A percentile compares a stretch with the other conserved stretches of the same genome.
Conservation (phyloP, 768 basidiomycete genomes). For the Serendipita indica region DNA sequence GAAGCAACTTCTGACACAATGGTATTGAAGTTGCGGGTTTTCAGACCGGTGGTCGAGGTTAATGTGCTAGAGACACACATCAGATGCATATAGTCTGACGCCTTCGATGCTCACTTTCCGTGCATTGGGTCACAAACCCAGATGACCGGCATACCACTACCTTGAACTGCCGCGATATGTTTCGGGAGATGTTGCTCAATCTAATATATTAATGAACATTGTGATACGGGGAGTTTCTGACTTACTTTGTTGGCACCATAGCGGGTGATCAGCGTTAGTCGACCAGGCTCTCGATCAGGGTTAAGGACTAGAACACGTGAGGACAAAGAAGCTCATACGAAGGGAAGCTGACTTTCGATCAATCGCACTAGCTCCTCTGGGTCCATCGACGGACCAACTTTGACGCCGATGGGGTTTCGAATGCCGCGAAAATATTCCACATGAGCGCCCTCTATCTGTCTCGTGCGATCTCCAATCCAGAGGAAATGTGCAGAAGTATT, state of each 20-base stretch:
- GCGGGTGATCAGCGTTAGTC: slow-evolving; percentile 80
- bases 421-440: slow-evolving; percentile 91
- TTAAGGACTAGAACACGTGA: slow-evolving; percentile 52
- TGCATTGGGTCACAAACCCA: slow-evolving; percentile 99
- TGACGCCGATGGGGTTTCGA: slow-evolving; percentile 87
- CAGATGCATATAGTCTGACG: background rate
- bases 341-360: slow-evolving; percentile 48
- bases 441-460: slow-evolving; percentile 84
- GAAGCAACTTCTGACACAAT: slow-evolving; percentile 79
- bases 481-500: slow-evolving; percentile 90
- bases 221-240: background rate
- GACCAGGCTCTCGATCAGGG: slow-evolving; percentile 64
- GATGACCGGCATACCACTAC: slow-evolving; percentile 69
- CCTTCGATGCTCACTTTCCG: slow-evolving; percentile 60
- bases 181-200: slow-evolving; percentile 56
- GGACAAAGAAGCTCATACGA: slow-evolving; percentile 1
- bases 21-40: slow-evolving; percentile 79
- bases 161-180: slow-evolving; percentile 71
- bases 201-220: slow-evolving; percentile 27
- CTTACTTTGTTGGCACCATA: slow-evolving; percentile 78
- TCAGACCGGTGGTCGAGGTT: slow-evolving; percentile 64
- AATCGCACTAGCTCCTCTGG: slow-evolving; percentile 60
- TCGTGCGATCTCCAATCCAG: slow-evolving; percentile 94
- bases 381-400: slow-evolving; percentile 83
- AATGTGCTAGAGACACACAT: slow-evolving; percentile 43